Evolutionary conservation across 768 basidiomycete species (phyloP).

Genomic region (Tulasnella sp.): DNA sequence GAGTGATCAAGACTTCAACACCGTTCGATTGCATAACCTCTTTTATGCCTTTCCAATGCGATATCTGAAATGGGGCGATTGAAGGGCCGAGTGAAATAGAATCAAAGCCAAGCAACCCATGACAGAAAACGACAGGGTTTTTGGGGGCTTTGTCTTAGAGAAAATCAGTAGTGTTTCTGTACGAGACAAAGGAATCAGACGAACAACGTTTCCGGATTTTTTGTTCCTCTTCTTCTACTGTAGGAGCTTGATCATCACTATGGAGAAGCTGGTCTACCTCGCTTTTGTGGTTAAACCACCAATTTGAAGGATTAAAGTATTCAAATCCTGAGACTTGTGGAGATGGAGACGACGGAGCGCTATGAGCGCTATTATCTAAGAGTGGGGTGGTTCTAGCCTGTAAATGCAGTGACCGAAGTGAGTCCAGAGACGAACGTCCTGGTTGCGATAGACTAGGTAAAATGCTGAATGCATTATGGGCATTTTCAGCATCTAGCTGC

Average conservation of each 20-base stretch:
- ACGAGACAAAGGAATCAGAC: slow-evolving; percentile 20
- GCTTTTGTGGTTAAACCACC: slow-evolving; percentile 46
- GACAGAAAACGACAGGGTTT: slow-evolving; percentile 88
- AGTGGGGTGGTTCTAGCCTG: background rate
- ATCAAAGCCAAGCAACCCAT: slow-evolving; percentile 85
- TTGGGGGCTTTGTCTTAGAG: slow-evolving; percentile 59
- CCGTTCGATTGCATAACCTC: slow-evolving; percentile 85
- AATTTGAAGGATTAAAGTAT: slow-evolving; percentile 21
- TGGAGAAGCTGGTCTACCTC: slow-evolving; percentile 34
- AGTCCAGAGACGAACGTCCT: slow-evolving; percentile 41
- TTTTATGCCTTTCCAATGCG: slow-evolving; percentile 94
- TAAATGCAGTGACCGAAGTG: slow-evolving; percentile 36
- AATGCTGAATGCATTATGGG: background rate
- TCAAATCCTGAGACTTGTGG: slow-evolving; percentile 3
- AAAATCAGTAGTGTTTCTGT: background rate
- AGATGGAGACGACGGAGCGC: background rate
- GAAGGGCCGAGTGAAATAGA: slow-evolving; percentile 64
- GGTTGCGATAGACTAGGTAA: slow-evolving; percentile 27
- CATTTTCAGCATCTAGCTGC: background rate
- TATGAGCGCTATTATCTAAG: background rate
- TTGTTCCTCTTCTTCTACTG: slow-evolving; percentile 35
- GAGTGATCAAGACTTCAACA: slow-evolving; percentile 79
- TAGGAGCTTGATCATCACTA: slow-evolving; percentile 42
- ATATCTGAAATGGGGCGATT: slow-evolving; percentile 70
- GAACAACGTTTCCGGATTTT: slow-evolving; percentile 47